phyloP scores from a whole-genome alignment of 179 eudicot species.

The Beta lomatogona region DNA sequence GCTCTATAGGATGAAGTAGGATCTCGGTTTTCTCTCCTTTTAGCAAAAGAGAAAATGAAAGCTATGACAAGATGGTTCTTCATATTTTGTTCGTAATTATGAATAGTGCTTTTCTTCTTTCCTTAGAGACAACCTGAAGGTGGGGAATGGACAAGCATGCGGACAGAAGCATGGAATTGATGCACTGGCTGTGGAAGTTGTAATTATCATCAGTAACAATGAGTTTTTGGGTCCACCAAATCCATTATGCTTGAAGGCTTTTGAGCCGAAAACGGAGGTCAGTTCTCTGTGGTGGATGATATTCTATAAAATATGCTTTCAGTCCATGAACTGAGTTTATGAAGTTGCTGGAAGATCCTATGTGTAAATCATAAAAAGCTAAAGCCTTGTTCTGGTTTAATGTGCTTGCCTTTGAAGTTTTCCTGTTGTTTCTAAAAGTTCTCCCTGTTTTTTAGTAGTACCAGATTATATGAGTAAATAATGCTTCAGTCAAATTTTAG shows the following conservation, averaged over 20 bases:
- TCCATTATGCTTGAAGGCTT: constrained; percentile 56
- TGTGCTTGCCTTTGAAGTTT: not conserved
- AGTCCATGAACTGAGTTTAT: not conserved
- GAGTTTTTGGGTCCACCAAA: constrained; percentile 40
- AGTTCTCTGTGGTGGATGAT: constrained; percentile 13
- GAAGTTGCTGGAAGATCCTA: not conserved
- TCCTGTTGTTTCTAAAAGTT: not conserved
- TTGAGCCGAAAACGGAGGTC: constrained; percentile 72
- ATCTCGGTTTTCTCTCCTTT: not conserved
- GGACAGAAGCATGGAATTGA: constrained; percentile 39
- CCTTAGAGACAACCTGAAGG: constrained; percentile 60
- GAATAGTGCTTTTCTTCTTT: constrained; percentile 12
- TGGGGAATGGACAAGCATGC: constrained; percentile 68
- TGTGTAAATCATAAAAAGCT: not conserved
- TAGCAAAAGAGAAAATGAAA: not conserved
- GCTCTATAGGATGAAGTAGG: not conserved
- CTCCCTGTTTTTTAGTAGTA: not conserved
- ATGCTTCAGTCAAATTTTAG: not conserved
- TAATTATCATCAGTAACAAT: constrained; percentile 65
- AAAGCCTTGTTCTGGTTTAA: not conserved
- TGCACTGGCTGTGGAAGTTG: constrained; percentile 62
- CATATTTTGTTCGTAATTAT: not conserved
- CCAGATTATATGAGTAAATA: not conserved
- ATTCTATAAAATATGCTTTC: not conserved
- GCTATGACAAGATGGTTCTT: not conserved